A percentile compares a stretch with the other conserved stretches of the same genome.
These are phyloP conservation scores for Penicillium brevicompactum DNA, from an alignment of 2,329 filamentous ascomycete genomes.

Conservation along the genomic window DNA sequence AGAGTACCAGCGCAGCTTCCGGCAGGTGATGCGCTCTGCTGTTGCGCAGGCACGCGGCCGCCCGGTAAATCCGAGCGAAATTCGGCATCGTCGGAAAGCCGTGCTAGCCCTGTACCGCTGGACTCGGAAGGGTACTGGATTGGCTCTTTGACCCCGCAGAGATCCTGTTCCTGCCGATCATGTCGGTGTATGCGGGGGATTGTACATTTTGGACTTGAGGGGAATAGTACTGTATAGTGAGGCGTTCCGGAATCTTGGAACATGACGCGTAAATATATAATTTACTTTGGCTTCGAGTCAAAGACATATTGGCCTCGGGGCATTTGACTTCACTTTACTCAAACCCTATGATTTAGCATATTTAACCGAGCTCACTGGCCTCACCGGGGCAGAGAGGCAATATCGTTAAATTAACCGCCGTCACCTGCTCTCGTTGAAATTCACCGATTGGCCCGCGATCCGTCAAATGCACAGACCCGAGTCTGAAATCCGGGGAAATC, in stretches of 20 bases:
- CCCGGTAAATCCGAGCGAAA: constrained; percentile 81
- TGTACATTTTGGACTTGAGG: neutral
- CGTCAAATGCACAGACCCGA: neutral
- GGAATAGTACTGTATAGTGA: neutral
- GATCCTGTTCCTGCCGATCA: constrained; percentile 9
- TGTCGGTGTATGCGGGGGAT: neutral
- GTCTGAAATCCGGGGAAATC: constrained; percentile 9
- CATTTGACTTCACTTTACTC: neutral
- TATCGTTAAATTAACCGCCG: neutral
- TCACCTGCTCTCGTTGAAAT: neutral
- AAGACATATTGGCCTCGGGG: neutral
- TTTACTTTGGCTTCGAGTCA: neutral
- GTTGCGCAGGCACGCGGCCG: constrained; percentile 83
- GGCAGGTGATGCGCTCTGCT: constrained; percentile 91
- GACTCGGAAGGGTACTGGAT: constrained; percentile 85
- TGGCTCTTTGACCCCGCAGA: constrained; percentile 55
- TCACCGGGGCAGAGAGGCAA: neutral
- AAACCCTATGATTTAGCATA: too few relatives aligned
- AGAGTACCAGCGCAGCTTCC: constrained; percentile 94
- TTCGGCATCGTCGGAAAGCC: constrained; percentile 80
- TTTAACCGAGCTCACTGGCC: too few relatives aligned
- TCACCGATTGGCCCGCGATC: constrained; percentile 1
- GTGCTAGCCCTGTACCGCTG: constrained; percentile 84
- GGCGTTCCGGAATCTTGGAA: neutral
- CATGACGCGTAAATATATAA: neutral